Percentiles rank a stretch among this genome's conserved stretches.
Evolutionary conservation across 441 rosid species (phyloP).

Genomic region (Mallotus repandus): DNA sequence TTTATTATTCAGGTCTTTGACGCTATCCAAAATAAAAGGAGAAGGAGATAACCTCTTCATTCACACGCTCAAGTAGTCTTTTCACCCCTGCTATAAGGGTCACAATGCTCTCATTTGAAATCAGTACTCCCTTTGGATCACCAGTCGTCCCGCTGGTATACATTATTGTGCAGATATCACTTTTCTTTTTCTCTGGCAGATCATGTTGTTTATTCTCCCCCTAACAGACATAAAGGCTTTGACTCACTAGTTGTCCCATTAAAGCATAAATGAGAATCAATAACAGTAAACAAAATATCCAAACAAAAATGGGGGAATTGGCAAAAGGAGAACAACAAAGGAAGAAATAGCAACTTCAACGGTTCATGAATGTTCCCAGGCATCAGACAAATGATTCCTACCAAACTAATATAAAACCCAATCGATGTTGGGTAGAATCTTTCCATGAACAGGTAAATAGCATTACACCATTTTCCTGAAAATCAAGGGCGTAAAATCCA

Average conservation of each 20-base stretch:
- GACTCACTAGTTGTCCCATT: not conserved
- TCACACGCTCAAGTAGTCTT: constrained; percentile 51
- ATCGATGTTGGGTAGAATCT: not conserved
- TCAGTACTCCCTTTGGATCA: constrained; percentile 96
- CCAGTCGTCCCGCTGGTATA: constrained; percentile 99
- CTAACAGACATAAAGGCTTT: constrained; percentile 32
- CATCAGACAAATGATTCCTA: not conserved
- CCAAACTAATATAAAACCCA: not conserved
- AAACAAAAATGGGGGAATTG: not conserved
- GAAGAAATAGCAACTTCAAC: not conserved
- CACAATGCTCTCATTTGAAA: constrained; percentile 88
- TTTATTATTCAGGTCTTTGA: not conserved
- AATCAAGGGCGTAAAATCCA: constrained; percentile 11
- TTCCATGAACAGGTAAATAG: not conserved
- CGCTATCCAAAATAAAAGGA: constrained; percentile 4
- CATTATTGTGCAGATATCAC: constrained; percentile 92
- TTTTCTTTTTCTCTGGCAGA: constrained; percentile 63
- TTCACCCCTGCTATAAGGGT: constrained; percentile 70
- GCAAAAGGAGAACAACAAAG: not conserved
- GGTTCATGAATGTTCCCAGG: not conserved
- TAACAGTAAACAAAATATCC: too few relatives aligned
- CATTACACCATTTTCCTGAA: constrained; percentile 6
- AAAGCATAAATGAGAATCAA: not conserved
- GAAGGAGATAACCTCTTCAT: constrained; percentile 53
- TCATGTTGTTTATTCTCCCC: constrained; percentile 68